Evolutionary conservation across 1,284 basidiomycete species (phyloP), one percentile per base, ranked within the genome.

Genomic region (Trichosporon inkin): DNA sequence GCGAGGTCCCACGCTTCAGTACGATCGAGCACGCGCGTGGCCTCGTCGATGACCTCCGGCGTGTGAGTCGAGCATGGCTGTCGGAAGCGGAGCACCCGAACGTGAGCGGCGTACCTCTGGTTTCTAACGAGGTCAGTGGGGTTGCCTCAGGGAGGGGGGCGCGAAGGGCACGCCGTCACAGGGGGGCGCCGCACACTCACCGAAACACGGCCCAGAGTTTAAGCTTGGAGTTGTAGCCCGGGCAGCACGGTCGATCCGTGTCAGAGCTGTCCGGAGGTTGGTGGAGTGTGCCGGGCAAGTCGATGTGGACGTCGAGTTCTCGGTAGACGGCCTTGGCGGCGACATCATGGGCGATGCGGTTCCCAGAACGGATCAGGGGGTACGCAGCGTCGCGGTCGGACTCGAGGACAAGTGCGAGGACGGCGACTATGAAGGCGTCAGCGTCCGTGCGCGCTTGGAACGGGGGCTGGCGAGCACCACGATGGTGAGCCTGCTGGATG

Each of bases 51-150:
- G 20, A 19, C 47, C 1, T 40, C 4, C 3, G 60, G 60, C 8
- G 39, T 54, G 36, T 64, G 63, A 17, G 55, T 34, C 5, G 58
- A 40, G 36, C 63, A 64, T 1, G 58, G 60, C 56, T 64, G 63
- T 10, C 53, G 51, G 32, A 64, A 64, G 53, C 51, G 60, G 3
- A 64, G 35, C 8, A 51, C 58, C n/a, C 58, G 60, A 36, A 64
- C 63, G 7, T 57, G 51, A 1, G 39, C 32, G 10, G 63, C 63
- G 22, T 64, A 58, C 6, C 35, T 36, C 1, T 47, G 22, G 17
- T 44, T 41, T 14, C 63, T 64, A 20, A 10, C 19, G 37, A 17
- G 6, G 28, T 56, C n/a, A 51, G 40, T 38, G 7, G 10, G 13
- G 8, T 20, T 2, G 13, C 24, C 17, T 8, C 28, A 32, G 28